Percentiles rank a stretch among this genome's conserved stretches.
Evolutionary conservation across 108 stramenopile genomes (phyloP).

Genomic region (Nitzschia sp.): DNA sequence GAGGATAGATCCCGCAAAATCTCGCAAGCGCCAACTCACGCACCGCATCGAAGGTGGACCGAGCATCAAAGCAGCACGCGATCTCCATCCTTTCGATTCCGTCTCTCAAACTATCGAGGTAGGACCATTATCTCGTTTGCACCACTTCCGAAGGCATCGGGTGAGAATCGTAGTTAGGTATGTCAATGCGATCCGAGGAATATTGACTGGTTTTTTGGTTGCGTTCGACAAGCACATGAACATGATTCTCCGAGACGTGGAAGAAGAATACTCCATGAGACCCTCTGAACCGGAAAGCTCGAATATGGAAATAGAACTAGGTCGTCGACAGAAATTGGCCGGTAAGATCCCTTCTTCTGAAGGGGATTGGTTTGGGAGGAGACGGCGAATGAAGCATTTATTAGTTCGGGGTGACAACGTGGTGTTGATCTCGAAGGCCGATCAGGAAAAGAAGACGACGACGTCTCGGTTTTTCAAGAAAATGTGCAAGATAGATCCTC

Average conservation of each 20-base stretch:
- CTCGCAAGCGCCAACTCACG: background rate
- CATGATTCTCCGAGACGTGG: slow-evolving; percentile 73
- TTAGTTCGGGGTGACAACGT: slow-evolving; percentile 83
- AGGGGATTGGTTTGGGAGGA: slow-evolving; percentile 37
- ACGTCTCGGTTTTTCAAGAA: slow-evolving; percentile 12
- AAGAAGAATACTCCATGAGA: slow-evolving; percentile 71
- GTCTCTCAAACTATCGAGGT: slow-evolving; percentile 44
- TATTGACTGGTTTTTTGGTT: slow-evolving; percentile 67
- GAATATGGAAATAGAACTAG: slow-evolving; percentile 41
- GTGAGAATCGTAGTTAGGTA: slow-evolving; percentile 70
- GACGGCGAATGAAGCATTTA: slow-evolving; percentile 68
- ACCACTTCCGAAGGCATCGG: slow-evolving; percentile 46
- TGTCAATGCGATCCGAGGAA: slow-evolving; percentile 76
- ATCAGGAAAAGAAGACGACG: background rate
- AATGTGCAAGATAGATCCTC: background rate
- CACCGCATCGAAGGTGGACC: background rate
- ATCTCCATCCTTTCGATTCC: slow-evolving; percentile 43
- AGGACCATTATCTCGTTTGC: slow-evolving; percentile 67
- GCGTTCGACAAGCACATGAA: slow-evolving; percentile 78
- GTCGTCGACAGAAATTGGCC: slow-evolving; percentile 24
- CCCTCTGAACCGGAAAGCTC: slow-evolving; percentile 14
- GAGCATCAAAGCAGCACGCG: slow-evolving; percentile 2
- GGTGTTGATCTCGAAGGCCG: slow-evolving; percentile 74
- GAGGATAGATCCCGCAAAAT: slow-evolving; percentile 26
- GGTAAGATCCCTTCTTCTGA: background rate